Evolutionary conservation across 2,329 filamentous ascomycete species (phyloP).

Genomic region (Alternaria arbusti): DNA sequence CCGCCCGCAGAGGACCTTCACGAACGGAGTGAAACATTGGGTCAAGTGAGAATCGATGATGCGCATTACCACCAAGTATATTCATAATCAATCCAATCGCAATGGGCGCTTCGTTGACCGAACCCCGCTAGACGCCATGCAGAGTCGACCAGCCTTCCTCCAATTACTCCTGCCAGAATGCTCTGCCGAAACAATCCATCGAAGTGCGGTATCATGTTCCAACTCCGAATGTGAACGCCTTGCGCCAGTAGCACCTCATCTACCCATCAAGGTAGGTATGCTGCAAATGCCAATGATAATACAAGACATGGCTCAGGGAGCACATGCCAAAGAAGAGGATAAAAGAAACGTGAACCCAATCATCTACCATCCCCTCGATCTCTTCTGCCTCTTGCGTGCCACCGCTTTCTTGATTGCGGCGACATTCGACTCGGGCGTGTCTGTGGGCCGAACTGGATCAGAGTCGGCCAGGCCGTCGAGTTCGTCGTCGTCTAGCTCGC

Average conservation of each 20-base stretch:
- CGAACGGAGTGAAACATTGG: neutral
- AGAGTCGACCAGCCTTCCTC: neutral
- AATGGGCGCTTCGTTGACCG: slow-evolving; percentile 13
- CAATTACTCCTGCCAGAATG: slow-evolving; percentile 29
- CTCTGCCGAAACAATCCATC: slow-evolving; percentile 16
- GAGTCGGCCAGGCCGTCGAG: slow-evolving; percentile 65
- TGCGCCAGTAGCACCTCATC: slow-evolving; percentile 22
- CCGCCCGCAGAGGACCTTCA: neutral
- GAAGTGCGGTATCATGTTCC: slow-evolving; percentile 3
- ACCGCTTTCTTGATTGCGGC: slow-evolving; percentile 36
- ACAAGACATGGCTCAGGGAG: slow-evolving; percentile 18
- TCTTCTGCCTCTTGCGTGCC: slow-evolving; percentile 40
- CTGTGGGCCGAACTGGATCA: slow-evolving; percentile 37
- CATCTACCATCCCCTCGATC: slow-evolving; percentile 31
- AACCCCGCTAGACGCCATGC: slow-evolving; percentile 3
- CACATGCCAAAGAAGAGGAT: slow-evolving; percentile 13
- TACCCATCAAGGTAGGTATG: slow-evolving; percentile 20
- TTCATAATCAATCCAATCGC: slow-evolving; percentile 6
- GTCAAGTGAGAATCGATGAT: neutral
- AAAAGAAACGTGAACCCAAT: slow-evolving; percentile 1
- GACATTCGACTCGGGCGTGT: slow-evolving; percentile 31
- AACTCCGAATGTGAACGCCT: slow-evolving; percentile 6
- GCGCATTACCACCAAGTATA: neutral
- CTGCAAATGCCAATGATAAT: slow-evolving; percentile 28
- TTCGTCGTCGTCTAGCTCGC: slow-evolving; percentile 90